phyloP scores from a whole-genome alignment of 176 grass and related monocot genomes.

The Rhynchospora breviuscula region DNA sequence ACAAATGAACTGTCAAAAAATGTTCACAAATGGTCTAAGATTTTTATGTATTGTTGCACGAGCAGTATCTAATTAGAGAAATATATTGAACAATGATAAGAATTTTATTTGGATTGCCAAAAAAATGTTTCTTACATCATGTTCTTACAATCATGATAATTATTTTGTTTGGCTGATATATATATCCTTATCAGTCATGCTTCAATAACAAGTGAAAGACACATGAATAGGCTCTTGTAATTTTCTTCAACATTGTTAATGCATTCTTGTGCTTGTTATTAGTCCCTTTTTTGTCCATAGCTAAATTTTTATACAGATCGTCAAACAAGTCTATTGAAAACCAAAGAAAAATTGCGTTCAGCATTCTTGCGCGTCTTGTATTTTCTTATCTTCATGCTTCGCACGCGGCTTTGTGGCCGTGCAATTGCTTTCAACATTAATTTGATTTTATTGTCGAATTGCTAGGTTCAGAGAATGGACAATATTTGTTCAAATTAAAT shows the following conservation, averaged over 20 bases:
- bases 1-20: too few relatives aligned
- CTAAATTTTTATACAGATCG: slow-evolving; percentile 5
- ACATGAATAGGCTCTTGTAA: background rate
- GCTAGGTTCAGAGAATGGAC: slow-evolving; percentile 6
- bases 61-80: background rate
- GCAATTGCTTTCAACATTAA: slow-evolving; percentile 15
- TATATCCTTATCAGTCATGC: background rate
- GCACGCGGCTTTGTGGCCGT: background rate
- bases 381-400: background rate
- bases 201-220: background rate
- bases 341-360: background rate
- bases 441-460: background rate
- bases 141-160: background rate
- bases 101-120: background rate
- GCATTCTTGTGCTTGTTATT: background rate
- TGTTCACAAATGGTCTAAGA: too few relatives aligned
- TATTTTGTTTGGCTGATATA: too few relatives aligned
- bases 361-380: background rate
- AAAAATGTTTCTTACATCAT: background rate
- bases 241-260: background rate
- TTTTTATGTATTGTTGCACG: background rate
- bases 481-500: background rate
- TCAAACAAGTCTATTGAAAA: background rate
- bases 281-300: background rate
- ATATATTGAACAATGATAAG: background rate